A percentile compares a stretch with the other conserved stretches of the same genome.
Evolutionary conservation across 306 rosid genomes (phyloP).

Genomic region (Carpinus fangiana): DNA sequence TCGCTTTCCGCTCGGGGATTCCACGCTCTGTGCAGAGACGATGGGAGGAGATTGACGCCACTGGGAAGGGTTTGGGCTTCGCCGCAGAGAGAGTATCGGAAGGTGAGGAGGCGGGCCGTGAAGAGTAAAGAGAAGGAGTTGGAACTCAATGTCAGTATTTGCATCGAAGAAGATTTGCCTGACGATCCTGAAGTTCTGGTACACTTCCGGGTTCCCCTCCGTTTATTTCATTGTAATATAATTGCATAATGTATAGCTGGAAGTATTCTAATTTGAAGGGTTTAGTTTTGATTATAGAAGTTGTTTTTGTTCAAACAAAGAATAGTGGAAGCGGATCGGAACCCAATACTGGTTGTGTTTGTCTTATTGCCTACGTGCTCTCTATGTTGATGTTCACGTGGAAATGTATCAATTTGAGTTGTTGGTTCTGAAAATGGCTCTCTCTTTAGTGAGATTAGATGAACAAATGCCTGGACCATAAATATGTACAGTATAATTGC

Average conservation of each 20-base stretch:
- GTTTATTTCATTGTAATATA: background rate
- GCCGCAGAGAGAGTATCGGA: slow-evolving; percentile 63
- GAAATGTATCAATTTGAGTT: background rate
- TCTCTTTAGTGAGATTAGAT: background rate
- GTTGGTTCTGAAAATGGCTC: background rate
- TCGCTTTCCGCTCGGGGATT: slow-evolving; percentile 37
- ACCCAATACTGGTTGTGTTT: no score
- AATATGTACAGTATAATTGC: background rate
- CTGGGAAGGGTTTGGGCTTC: slow-evolving; percentile 31
- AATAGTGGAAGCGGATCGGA: background rate
- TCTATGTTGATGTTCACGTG: background rate
- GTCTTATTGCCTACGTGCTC: background rate
- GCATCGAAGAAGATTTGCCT: slow-evolving; percentile 76
- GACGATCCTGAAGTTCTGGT: slow-evolving; percentile 75
- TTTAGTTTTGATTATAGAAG: background rate
- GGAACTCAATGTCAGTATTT: slow-evolving; percentile 62
- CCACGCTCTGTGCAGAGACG: slow-evolving; percentile 29
- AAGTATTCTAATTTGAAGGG: background rate
- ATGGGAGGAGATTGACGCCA: slow-evolving; percentile 19
- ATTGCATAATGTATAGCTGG: background rate
- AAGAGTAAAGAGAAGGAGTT: slow-evolving; percentile 60
- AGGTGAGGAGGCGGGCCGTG: slow-evolving; percentile 44
- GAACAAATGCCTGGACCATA: background rate
- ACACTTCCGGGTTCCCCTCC: background rate
- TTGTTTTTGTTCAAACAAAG: background rate